Evolutionary conservation across 768 basidiomycete genomes (phyloP), one percentile per base, ranked within the genome.

Genomic region (Gautieria morchelliformis): DNA sequence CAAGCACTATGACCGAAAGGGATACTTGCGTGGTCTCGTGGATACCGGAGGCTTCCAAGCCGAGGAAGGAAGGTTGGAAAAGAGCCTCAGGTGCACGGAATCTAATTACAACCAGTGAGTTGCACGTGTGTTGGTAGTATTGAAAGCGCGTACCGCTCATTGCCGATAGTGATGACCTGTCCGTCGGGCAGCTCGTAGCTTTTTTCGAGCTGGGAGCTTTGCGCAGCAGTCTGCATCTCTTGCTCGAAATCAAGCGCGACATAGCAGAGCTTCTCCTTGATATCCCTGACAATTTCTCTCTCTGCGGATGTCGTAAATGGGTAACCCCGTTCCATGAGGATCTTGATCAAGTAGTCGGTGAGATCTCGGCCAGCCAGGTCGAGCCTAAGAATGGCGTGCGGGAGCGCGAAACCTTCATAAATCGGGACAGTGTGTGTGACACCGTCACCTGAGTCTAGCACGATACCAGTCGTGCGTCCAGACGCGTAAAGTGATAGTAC

Each of bases 381-480:
- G 62, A 96, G 79, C 74, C 93, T 86, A 57, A 85, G 81, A 68
- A 96, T 94, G 64, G 93, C 91, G 70, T 96, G 93, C 46, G 92
- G 92, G 46, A 96, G 80, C 44, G 88, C 74, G 77, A 92, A 95
- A 73, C 84, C 93, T 71, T 96, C 93, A 75, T 95, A 96, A 68
- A 96, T 95, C 62, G 93, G 93, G 37, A 96, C 93, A 30, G 89
- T 92, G 80, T 96, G 93, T 56, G 89, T 85, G 61, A 95, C 93
- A 80, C 93, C 93, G 71, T 96, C 93, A 68, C 93, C 93, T 20
- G 93, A 95, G 74, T 96, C 93, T 66, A 94, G 79, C 27, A 96
- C 93, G 72, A 96, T 86, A 79, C 87, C 87, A 42, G 93, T 95
- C 37, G 93, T 95, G 71, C 93, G 87, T 73, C 93, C 93, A 24